Percentiles rank a stretch among this genome's conserved stretches.
These are phyloP conservation scores for Carex pumila DNA, from an alignment of 176 grass and related monocot genomes.

Conservation along the genomic window DNA sequence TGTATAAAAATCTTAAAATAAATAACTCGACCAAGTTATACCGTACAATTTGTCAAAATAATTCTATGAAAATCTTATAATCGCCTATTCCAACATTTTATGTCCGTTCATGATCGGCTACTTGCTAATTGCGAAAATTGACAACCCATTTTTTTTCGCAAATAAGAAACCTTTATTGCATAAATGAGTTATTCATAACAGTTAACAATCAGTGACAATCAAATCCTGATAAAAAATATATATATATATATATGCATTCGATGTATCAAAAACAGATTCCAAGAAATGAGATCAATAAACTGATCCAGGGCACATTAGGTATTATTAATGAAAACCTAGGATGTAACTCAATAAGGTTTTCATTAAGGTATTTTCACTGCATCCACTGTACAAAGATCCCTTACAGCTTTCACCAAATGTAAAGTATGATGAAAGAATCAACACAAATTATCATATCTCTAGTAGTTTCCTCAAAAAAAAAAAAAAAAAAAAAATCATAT, in stretches of 20 bases:
- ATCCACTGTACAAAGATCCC: background rate
- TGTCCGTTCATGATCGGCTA: background rate
- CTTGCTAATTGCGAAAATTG: background rate
- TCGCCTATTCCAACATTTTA: background rate
- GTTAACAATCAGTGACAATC: background rate
- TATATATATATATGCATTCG: background rate
- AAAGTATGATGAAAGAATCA: constrained; percentile 6
- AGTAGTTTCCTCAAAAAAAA: background rate
- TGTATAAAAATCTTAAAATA: no score
- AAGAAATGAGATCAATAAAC: background rate
- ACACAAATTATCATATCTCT: background rate
- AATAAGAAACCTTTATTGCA: background rate
- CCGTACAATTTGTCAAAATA: no score
- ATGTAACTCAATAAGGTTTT: background rate
- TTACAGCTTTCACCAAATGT: constrained; percentile 7
- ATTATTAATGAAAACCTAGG: background rate
- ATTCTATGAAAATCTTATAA: background rate
- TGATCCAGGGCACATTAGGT: background rate
- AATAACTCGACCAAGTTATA: no score
- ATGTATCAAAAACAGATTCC: background rate
- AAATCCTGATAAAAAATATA: background rate
- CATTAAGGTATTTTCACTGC: background rate
- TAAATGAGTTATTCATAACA: background rate
- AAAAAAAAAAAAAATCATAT: background rate
- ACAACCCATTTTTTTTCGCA: background rate